A percentile compares a stretch with the other conserved stretches of the same genome.
Conservation (phyloP, 306 rosid species). For the Lathyrus sativus region DNA sequence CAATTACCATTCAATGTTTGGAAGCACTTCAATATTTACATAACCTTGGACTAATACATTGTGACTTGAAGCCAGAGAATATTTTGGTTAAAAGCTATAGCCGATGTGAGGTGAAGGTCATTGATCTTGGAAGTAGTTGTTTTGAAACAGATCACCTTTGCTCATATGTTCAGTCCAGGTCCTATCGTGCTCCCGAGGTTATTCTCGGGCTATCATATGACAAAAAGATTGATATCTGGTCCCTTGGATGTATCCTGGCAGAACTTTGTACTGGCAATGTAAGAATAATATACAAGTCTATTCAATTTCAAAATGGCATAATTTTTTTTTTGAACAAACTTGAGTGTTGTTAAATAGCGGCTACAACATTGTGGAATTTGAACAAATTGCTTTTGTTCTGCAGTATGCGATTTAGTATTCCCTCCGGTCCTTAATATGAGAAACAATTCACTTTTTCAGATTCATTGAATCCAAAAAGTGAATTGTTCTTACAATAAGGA, state of each 20-base stretch:
- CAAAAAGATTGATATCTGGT: slow-evolving; percentile 97
- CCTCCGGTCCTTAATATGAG: no score
- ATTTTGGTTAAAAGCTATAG: slow-evolving; percentile 97
- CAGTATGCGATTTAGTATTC: not conserved
- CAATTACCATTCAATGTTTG: slow-evolving; percentile 96
- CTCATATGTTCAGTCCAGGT: slow-evolving; percentile 96
- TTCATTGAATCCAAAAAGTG: no score
- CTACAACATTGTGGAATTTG: not conserved
- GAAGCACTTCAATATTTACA: slow-evolving; percentile 93
- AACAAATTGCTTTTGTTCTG: not conserved
- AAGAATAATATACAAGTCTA: slow-evolving; percentile 47
- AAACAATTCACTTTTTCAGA: no score
- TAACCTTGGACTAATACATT: slow-evolving; percentile 91
- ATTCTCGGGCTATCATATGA: slow-evolving; percentile 94
- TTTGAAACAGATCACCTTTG: slow-evolving; percentile 98
- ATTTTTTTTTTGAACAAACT: not conserved
- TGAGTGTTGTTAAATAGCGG: not conserved
- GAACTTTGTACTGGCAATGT: slow-evolving; percentile 99
- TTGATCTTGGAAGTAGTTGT: slow-evolving; percentile 99
- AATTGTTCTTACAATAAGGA: no score
- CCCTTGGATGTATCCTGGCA: slow-evolving; percentile 98
- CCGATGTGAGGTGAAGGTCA: slow-evolving; percentile 98
- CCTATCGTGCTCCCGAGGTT: slow-evolving; percentile 99
- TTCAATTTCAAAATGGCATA: slow-evolving; percentile 17
- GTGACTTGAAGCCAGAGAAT: slow-evolving; percentile 98